phyloP scores from a whole-genome alignment of 805 yeast species.

The Wickerhamomyces chaumierensis region DNA sequence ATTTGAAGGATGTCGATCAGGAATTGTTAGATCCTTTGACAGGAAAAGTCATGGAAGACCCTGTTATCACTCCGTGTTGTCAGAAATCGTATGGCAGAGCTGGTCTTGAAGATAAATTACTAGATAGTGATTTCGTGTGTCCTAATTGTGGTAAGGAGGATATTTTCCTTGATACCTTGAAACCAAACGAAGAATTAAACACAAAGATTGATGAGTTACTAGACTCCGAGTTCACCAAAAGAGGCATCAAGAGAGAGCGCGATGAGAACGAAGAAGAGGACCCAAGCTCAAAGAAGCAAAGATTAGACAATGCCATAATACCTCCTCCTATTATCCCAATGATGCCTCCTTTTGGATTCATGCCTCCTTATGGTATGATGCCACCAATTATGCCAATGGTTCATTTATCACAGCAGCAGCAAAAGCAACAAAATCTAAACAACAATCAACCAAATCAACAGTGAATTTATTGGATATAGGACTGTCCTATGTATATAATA shows the following conservation, averaged over 20 bases:
- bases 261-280: constrained; percentile 6
- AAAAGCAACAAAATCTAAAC: neutral
- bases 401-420: neutral
- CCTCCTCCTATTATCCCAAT: constrained; percentile 1
- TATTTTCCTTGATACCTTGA: constrained; percentile 61
- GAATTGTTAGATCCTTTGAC: constrained; percentile 63
- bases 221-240: constrained; percentile 23
- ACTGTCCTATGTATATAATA: no score
- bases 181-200: constrained; percentile 48
- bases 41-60: constrained; percentile 50
- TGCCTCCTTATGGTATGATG: constrained; percentile 2
- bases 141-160: constrained; percentile 77
- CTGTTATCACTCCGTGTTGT: constrained; percentile 82
- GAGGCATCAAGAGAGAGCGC: constrained; percentile 18
- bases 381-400: constrained; percentile 1
- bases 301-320: constrained; percentile 1
- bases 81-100: constrained; percentile 43
- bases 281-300: constrained; percentile 8
- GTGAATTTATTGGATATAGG: no score
- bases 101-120: constrained; percentile 51
- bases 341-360: constrained; percentile 10
- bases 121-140: constrained; percentile 82
- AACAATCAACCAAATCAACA: neutral
- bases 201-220: constrained; percentile 41
- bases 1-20: constrained; percentile 32